Evolutionary conservation across 805 yeast genomes (phyloP).

Genomic region (Zygosaccharomyces bailii): DNA sequence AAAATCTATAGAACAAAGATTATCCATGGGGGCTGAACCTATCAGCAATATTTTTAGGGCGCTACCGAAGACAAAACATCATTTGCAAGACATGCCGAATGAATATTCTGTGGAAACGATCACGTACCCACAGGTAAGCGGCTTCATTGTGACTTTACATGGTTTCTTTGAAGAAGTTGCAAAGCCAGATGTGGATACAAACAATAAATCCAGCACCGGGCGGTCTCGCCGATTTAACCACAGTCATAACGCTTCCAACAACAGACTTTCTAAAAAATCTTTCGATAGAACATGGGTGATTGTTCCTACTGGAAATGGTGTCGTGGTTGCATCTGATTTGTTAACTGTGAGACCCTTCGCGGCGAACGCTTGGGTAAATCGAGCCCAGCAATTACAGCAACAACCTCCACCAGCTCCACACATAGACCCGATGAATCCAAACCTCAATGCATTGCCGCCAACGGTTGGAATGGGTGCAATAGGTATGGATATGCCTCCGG

Average conservation of each 20-base stretch:
- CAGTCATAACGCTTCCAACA: slow-evolving; percentile 31
- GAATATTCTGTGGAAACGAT: slow-evolving; percentile 75
- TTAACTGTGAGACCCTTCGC: slow-evolving; percentile 62
- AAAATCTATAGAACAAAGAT: slow-evolving; percentile 53
- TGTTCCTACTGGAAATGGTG: slow-evolving; percentile 64
- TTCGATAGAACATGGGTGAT: slow-evolving; percentile 84
- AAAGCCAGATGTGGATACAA: slow-evolving; percentile 45
- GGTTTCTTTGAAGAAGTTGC: slow-evolving; percentile 76
- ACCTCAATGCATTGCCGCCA: slow-evolving; percentile 2
- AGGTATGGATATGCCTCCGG: slow-evolving; percentile 15
- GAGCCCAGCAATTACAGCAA: slow-evolving; percentile 11
- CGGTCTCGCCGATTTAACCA: slow-evolving; percentile 32
- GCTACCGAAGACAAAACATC: slow-evolving; percentile 78
- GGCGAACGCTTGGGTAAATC: slow-evolving; percentile 54
- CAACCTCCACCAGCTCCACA: slow-evolving; percentile 8
- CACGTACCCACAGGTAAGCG: slow-evolving; percentile 66
- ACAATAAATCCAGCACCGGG: slow-evolving; percentile 21
- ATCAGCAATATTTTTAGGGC: slow-evolving; percentile 59
- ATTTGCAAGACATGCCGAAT: slow-evolving; percentile 56
- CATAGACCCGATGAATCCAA: slow-evolving; percentile 6
- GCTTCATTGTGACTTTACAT: slow-evolving; percentile 75
- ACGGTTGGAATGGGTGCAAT: slow-evolving; percentile 2
- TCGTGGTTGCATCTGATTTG: slow-evolving; percentile 82
- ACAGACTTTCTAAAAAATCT: slow-evolving; percentile 56
- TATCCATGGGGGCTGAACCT: slow-evolving; percentile 65